These are phyloP conservation scores for Cercospora beticola DNA, from an alignment of 2,329 filamentous ascomycete species.

Conservation along the genomic window DNA sequence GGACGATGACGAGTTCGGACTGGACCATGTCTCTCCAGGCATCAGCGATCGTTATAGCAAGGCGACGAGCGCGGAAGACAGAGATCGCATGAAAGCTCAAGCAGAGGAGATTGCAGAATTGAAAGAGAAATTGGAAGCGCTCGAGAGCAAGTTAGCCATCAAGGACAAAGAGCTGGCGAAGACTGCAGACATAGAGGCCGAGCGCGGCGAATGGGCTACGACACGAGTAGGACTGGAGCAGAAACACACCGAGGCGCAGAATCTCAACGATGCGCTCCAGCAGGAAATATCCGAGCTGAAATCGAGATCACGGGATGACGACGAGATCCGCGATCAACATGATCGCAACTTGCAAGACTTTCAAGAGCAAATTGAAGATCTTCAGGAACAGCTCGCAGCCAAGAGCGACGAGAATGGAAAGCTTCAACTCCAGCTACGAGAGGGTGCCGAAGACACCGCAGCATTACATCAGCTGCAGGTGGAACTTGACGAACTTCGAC, in stretches of 20 bases:
- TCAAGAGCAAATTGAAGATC: constrained; percentile 23
- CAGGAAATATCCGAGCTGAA: constrained; percentile 74
- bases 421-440: constrained; percentile 41
- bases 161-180: constrained; percentile 58
- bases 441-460: constrained; percentile 42
- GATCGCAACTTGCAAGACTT: constrained; percentile 27
- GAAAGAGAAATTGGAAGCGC: constrained; percentile 67
- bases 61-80: constrained; percentile 55
- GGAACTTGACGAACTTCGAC: constrained; percentile 23
- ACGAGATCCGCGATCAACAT: constrained; percentile 29
- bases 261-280: constrained; percentile 75
- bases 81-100: constrained; percentile 72
- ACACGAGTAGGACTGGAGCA: constrained; percentile 66
- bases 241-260: constrained; percentile 49
- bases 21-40: constrained; percentile 28
- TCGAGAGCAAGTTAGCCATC: constrained; percentile 67
- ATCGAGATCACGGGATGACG: constrained; percentile 37
- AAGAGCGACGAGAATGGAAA: constrained; percentile 52
- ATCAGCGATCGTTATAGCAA: constrained; percentile 21
- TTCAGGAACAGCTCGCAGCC: constrained; percentile 43
- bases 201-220: constrained; percentile 32
- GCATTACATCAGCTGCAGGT: constrained; percentile 33
- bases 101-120: constrained; percentile 74
- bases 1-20: constrained; percentile 40
- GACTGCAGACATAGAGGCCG: constrained; percentile 19